Conservation (phyloP, 148 eudicot species). For the Rhododendron kiyosumense region DNA sequence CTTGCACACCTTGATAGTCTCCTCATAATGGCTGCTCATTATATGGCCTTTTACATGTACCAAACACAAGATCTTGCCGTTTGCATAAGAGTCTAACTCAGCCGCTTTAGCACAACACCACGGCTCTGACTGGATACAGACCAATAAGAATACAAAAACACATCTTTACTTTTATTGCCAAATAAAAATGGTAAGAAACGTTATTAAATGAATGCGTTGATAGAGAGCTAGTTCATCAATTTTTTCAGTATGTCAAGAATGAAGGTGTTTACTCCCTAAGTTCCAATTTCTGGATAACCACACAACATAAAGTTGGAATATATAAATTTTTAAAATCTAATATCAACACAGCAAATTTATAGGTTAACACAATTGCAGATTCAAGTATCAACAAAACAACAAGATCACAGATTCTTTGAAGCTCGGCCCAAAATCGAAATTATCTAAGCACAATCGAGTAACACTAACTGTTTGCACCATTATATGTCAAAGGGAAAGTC, state of each 20-base stretch:
- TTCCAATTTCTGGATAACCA: no score
- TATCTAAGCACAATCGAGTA: no score
- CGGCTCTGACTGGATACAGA: constrained; percentile 29
- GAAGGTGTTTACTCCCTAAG: no score
- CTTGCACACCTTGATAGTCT: constrained; percentile 41
- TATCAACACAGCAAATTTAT: no score
- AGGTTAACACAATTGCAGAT: no score
- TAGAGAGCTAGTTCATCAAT: constrained; percentile 22
- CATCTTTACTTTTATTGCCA: background rate
- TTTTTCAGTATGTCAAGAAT: constrained; percentile 32
- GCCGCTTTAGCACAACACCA: constrained; percentile 44
- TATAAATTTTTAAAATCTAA: no score
- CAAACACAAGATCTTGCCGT: constrained; percentile 38
- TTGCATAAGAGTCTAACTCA: constrained; percentile 35
- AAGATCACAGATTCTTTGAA: no score
- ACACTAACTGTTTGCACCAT: no score
- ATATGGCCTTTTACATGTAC: constrained; percentile 20
- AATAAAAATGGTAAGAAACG: background rate
- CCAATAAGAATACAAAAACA: background rate
- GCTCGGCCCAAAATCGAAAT: no score
- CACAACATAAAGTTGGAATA: no score
- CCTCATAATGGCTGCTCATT: constrained; percentile 44
- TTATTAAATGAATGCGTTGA: constrained; percentile 32
- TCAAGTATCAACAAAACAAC: no score
- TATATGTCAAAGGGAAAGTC: no score